Evolutionary conservation across 371 early-diverging fungal genomes (phyloP).

Genomic region (Mycotypha africana): DNA sequence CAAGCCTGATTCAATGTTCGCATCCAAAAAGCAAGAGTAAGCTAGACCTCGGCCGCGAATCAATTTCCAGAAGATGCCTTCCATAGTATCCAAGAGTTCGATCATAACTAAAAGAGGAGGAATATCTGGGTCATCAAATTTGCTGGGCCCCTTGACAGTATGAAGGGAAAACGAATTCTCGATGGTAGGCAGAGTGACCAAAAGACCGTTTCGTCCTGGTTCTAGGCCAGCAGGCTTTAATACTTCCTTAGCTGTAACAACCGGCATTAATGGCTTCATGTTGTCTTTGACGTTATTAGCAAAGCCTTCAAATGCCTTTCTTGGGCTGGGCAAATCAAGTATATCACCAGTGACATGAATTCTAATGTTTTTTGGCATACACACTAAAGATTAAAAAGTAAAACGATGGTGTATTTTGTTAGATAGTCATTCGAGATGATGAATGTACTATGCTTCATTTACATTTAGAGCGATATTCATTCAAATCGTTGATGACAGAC

Average conservation of each 20-base stretch:
- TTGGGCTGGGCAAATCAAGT: constrained; percentile 41
- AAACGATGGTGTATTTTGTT: not conserved
- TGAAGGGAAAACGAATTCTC: constrained; percentile 58
- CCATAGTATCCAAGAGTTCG: constrained; percentile 56
- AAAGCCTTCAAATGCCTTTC: constrained; percentile 40
- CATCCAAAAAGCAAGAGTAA: constrained; percentile 49
- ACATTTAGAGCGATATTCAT: constrained; percentile 53
- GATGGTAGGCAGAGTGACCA: constrained; percentile 57
- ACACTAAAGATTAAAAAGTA: constrained; percentile 25
- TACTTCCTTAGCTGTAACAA: constrained; percentile 47
- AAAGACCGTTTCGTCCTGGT: constrained; percentile 47
- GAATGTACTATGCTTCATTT: too few relatives aligned
- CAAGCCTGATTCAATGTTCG: constrained; percentile 47
- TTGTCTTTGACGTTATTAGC: constrained; percentile 5
- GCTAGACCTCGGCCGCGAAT: constrained; percentile 68
- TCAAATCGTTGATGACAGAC: constrained; percentile 42
- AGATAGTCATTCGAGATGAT: not conserved
- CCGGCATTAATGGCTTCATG: constrained; percentile 21
- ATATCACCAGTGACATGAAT: constrained; percentile 61
- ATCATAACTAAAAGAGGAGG: constrained; percentile 56
- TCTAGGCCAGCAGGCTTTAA: constrained; percentile 43
- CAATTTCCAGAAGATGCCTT: constrained; percentile 64
- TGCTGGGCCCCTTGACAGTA: constrained; percentile 39
- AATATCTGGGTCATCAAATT: constrained; percentile 54
- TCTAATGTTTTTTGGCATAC: constrained; percentile 50